Percentiles rank a stretch among this genome's conserved stretches.
Conservation (phyloP, 768 basidiomycete species). For the Lentinula detonsa region DNA sequence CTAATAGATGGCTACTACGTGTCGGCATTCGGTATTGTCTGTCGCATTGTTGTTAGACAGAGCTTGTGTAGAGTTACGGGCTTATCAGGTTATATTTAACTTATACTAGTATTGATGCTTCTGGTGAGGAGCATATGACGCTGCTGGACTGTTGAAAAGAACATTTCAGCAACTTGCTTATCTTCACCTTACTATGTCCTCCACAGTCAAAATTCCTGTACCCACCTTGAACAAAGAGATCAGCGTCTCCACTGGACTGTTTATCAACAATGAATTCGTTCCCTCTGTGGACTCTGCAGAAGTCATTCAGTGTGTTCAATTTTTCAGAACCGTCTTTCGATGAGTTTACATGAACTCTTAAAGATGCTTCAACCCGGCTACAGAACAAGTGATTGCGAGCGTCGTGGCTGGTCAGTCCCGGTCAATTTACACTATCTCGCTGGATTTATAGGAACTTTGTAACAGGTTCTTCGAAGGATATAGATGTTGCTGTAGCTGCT, state of each 20-base stretch:
- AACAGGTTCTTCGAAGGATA: conserved; percentile 64
- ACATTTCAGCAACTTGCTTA: not conserved
- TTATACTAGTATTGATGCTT: not conserved
- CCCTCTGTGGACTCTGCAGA: conserved; percentile 65
- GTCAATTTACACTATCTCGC: not conserved
- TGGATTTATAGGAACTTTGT: not conserved
- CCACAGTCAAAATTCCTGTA: conserved; percentile 31
- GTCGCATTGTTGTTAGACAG: too few species aligned
- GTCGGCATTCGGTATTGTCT: too few species aligned
- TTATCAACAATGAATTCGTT: conserved; percentile 89
- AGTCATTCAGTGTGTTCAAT: conserved; percentile 47
- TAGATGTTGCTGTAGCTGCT: conserved; percentile 78
- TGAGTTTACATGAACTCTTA: conserved; percentile 9
- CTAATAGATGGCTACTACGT: too few species aligned
- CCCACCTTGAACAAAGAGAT: conserved; percentile 42
- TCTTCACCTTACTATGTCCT: conserved; percentile 34
- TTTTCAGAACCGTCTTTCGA: not conserved
- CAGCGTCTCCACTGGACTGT: conserved; percentile 74
- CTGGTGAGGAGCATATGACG: not conserved
- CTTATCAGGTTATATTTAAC: too few species aligned
- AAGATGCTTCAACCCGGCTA: conserved; percentile 78
- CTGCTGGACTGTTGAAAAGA: not conserved
- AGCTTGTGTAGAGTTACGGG: too few species aligned
- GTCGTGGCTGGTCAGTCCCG: conserved; percentile 50
- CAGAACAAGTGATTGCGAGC: conserved; percentile 65